phyloP scores from a whole-genome alignment of 192 early-diverging fungal genomes.

The Endogone sp. region DNA sequence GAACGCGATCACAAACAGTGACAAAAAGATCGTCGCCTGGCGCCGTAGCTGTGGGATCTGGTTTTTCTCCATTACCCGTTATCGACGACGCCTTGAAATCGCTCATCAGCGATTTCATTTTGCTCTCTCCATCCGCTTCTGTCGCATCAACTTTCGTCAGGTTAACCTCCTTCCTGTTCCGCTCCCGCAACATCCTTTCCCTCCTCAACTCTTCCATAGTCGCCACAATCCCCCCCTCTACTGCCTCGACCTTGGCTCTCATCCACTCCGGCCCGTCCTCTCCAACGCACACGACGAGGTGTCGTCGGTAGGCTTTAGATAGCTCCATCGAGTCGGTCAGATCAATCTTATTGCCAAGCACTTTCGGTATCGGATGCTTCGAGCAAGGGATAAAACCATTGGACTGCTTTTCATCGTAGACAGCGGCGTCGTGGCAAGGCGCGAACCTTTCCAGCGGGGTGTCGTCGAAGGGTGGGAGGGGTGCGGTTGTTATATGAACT shows the following conservation, averaged over 20 bases:
- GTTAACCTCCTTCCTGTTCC: neutral
- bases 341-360: slow-evolving; percentile 29
- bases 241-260: slow-evolving; percentile 26
- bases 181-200: neutral
- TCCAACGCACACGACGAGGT: slow-evolving; percentile 32
- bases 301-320: slow-evolving; percentile 2
- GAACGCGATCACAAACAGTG: neutral
- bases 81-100: neutral
- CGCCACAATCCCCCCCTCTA: slow-evolving; percentile 8
- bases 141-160: neutral
- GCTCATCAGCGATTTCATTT: neutral
- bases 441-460: slow-evolving; percentile 26
- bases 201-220: neutral
- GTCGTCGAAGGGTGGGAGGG: slow-evolving; percentile 21
- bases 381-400: slow-evolving; percentile 28
- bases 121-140: neutral
- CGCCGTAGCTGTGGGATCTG: no score
- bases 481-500: no score
- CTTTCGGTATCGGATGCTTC: slow-evolving; percentile 22
- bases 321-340: slow-evolving; percentile 14
- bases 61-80: no score
- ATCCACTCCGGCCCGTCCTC: slow-evolving; percentile 23
- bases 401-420: neutral
- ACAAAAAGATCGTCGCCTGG: no score
- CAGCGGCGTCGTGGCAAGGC: slow-evolving; percentile 22